Evolutionary conservation across 768 basidiomycete species (phyloP).

Genomic region (Clitopilus passeckerianus): DNA sequence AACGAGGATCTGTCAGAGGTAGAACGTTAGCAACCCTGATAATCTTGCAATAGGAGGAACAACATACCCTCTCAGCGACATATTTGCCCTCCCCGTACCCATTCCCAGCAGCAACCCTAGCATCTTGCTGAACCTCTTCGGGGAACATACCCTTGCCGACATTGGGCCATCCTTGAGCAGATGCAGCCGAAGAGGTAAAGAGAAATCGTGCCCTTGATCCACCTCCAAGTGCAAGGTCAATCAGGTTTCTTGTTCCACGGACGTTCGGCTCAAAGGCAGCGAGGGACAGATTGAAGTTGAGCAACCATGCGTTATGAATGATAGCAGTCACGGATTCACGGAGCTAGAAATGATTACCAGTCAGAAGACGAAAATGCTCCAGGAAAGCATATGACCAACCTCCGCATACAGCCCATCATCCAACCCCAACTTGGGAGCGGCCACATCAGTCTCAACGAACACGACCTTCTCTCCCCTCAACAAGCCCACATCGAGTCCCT

Average conservation of each 20-base stretch:
- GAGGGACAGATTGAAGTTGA: constrained; percentile 41
- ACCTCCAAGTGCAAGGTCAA: constrained; percentile 31
- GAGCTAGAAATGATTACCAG: constrained; percentile 17
- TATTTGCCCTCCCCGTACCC: constrained; percentile 49
- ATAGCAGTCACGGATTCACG: constrained; percentile 25
- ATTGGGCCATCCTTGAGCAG: constrained; percentile 23
- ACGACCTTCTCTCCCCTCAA: constrained; percentile 25
- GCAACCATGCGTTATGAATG: constrained; percentile 40
- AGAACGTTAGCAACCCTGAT: not conserved
- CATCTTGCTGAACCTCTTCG: constrained; percentile 25
- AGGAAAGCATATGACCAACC: constrained; percentile 10
- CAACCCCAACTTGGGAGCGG: constrained; percentile 23
- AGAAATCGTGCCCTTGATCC: constrained; percentile 23
- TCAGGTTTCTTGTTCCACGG: constrained; percentile 37
- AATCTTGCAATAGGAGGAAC: not conserved
- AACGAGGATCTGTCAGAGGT: constrained; percentile 24
- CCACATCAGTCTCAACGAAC: constrained; percentile 26
- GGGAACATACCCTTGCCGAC: constrained; percentile 22
- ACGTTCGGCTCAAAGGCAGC: constrained; percentile 48
- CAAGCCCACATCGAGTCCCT: constrained; percentile 20
- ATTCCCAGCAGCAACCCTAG: constrained; percentile 26
- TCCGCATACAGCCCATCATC: constrained; percentile 11
- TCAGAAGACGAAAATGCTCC: constrained; percentile 7
- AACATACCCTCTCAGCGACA: constrained; percentile 28
- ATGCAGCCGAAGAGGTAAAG: constrained; percentile 36